Evolutionary conservation across 2,329 filamentous ascomycete genomes (phyloP).

Genomic region (Aspergillus eucalypticola): DNA sequence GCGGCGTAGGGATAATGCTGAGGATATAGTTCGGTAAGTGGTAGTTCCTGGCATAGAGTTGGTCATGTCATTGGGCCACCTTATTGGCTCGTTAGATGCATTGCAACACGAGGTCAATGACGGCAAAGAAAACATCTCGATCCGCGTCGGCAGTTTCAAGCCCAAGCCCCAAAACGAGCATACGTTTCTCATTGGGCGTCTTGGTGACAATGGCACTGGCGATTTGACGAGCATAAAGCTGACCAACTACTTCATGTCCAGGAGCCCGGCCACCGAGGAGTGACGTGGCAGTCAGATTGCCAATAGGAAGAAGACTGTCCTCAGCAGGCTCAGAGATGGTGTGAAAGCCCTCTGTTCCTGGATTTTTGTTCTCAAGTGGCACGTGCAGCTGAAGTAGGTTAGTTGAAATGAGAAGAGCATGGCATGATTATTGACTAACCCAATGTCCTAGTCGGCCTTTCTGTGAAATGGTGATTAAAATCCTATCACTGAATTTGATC

Average conservation of each 20-base stretch:
- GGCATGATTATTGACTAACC: conserved; percentile 57
- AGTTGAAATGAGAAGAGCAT: conserved; percentile 7
- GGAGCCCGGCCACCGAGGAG: conserved; percentile 80
- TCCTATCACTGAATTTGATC: conserved; percentile 82
- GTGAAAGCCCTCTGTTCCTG: conserved; percentile 39
- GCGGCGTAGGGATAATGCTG: conserved; percentile 11
- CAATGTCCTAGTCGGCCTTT: conserved; percentile 85
- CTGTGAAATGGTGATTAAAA: conserved; percentile 86
- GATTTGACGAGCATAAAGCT: conserved; percentile 86
- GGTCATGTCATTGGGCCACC: neutral
- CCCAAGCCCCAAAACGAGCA: conserved; percentile 61
- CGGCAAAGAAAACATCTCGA: conserved; percentile 45
- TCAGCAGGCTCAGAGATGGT: conserved; percentile 47
- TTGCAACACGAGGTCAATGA: conserved; percentile 46
- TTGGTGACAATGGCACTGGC: conserved; percentile 75
- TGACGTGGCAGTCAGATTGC: conserved; percentile 81
- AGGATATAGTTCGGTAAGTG: conserved; percentile 1
- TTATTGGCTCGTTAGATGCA: conserved; percentile 35
- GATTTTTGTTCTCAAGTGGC: conserved; percentile 36
- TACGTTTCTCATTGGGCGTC: conserved; percentile 62
- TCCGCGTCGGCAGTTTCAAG: conserved; percentile 49
- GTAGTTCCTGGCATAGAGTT: neutral
- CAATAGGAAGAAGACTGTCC: conserved; percentile 68
- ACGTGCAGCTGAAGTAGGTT: conserved; percentile 31
- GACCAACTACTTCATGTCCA: conserved; percentile 78